phyloP scores from a whole-genome alignment of 179 eudicot species.

The Corrigiola litoralis region DNA sequence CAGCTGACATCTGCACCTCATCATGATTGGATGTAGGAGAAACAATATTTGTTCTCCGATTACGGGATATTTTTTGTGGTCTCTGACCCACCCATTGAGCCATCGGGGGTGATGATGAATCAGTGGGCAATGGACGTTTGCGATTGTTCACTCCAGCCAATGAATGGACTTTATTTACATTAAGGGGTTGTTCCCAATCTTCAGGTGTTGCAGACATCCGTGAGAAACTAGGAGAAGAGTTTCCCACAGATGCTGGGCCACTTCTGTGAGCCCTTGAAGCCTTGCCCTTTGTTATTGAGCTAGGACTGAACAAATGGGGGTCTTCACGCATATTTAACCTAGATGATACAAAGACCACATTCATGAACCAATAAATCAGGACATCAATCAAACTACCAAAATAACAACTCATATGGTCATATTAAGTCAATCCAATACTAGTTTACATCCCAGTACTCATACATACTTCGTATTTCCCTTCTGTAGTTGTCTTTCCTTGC shows the following conservation, averaged over 20 bases:
- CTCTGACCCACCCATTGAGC: slow-evolving; percentile 95
- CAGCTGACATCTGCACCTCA: slow-evolving; percentile 54
- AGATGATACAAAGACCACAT: background rate
- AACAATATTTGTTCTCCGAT: slow-evolving; percentile 72
- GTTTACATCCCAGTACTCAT: slow-evolving; percentile 7
- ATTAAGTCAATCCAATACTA: background rate
- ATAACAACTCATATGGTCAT: slow-evolving; percentile 5
- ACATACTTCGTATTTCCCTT: slow-evolving; percentile 70
- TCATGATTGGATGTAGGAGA: slow-evolving; percentile 74
- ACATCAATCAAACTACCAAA: slow-evolving; percentile 4
- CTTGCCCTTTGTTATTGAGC: slow-evolving; percentile 63
- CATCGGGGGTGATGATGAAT: slow-evolving; percentile 72
- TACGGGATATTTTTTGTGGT: slow-evolving; percentile 84
- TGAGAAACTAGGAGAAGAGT: slow-evolving; percentile 52
- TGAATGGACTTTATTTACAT: slow-evolving; percentile 49
- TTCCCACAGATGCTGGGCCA: slow-evolving; percentile 44
- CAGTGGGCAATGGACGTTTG: slow-evolving; percentile 67
- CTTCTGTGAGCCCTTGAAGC: slow-evolving; percentile 68
- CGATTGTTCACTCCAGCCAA: slow-evolving; percentile 57
- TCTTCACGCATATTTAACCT: slow-evolving; percentile 73
- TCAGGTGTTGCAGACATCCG: slow-evolving; percentile 52
- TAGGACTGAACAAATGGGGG: slow-evolving; percentile 33
- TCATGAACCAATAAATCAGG: slow-evolving; percentile 5
- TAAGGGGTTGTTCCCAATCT: slow-evolving; percentile 61
- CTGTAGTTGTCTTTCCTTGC: slow-evolving; percentile 52